These are phyloP conservation scores for Spizellomyces sp. DNA, from an alignment of 192 early-diverging fungal genomes.

Conservation along the genomic window DNA sequence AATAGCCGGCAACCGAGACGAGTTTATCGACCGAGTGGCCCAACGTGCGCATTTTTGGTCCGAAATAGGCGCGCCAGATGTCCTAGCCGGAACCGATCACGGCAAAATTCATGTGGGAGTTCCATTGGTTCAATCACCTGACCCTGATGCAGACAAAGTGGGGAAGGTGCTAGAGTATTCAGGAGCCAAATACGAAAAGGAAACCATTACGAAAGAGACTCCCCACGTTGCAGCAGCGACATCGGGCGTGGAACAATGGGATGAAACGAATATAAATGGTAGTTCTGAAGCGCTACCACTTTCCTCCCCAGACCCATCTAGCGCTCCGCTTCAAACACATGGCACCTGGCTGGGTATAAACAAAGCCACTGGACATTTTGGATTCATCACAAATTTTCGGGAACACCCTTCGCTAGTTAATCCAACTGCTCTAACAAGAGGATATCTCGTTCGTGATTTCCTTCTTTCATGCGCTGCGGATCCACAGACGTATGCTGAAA, in stretches of 20 bases:
- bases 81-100: slow-evolving; percentile 41
- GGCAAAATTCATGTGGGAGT: slow-evolving; percentile 20
- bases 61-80: slow-evolving; percentile 16
- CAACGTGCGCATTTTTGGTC: slow-evolving; percentile 34
- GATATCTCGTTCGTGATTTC: slow-evolving; percentile 41
- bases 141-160: not conserved
- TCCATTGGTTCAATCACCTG: slow-evolving; percentile 1
- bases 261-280: not conserved
- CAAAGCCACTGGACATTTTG: slow-evolving; percentile 26
- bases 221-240: not conserved
- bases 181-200: not conserved
- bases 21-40: slow-evolving; percentile 39
- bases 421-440: slow-evolving; percentile 32
- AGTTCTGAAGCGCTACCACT: not conserved
- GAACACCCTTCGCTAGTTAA: slow-evolving; percentile 20
- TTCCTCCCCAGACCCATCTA: no score
- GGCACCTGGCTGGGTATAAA: slow-evolving; percentile 47
- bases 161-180: slow-evolving; percentile 10
- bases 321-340: not conserved
- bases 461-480: slow-evolving; percentile 5
- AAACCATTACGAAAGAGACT: not conserved
- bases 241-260: not conserved
- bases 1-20: slow-evolving; percentile 45
- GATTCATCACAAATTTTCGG: slow-evolving; percentile 47
- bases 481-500: slow-evolving; percentile 9